Evolutionary conservation across 441 rosid genomes (phyloP).

Genomic region (Croton setiger): DNA sequence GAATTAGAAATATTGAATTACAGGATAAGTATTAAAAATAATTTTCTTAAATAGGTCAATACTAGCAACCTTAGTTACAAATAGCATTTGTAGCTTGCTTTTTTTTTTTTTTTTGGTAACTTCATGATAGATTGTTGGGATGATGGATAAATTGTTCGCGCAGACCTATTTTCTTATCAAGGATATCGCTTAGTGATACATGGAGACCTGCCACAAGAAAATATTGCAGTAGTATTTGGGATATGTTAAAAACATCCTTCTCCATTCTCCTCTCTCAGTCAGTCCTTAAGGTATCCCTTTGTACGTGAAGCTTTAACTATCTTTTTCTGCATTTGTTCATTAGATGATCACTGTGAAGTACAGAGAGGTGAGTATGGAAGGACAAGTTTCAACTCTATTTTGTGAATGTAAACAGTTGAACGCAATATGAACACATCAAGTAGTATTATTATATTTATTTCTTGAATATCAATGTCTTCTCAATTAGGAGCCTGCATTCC

Average conservation of each 20-base stretch:
- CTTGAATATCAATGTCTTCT: conserved; percentile 23
- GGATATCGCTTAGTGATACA: conserved; percentile 87
- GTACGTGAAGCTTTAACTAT: conserved; percentile 2
- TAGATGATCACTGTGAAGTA: no score
- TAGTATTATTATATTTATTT: neutral
- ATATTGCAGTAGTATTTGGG: conserved; percentile 69
- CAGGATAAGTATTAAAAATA: neutral
- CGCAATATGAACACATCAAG: neutral
- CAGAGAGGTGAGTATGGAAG: neutral
- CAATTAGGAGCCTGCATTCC: conserved; percentile 86
- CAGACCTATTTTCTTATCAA: conserved; percentile 86
- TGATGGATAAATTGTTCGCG: conserved; percentile 23
- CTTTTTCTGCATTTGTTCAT: conserved; percentile 19
- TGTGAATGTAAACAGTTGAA: neutral
- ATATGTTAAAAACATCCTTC: conserved; percentile 67
- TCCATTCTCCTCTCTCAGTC: conserved; percentile 84
- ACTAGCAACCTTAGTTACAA: conserved; percentile 10
- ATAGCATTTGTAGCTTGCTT: conserved; percentile 8
- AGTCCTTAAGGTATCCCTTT: conserved; percentile 67
- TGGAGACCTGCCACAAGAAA: conserved; percentile 90
- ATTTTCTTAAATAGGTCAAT: conserved; percentile 3
- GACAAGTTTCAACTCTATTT: neutral
- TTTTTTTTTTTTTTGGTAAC: neutral
- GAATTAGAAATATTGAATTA: neutral
- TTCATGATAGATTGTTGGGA: conserved; percentile 5